Conservation (phyloP, 768 basidiomycete species). For the Lentinula aciculospora region DNA sequence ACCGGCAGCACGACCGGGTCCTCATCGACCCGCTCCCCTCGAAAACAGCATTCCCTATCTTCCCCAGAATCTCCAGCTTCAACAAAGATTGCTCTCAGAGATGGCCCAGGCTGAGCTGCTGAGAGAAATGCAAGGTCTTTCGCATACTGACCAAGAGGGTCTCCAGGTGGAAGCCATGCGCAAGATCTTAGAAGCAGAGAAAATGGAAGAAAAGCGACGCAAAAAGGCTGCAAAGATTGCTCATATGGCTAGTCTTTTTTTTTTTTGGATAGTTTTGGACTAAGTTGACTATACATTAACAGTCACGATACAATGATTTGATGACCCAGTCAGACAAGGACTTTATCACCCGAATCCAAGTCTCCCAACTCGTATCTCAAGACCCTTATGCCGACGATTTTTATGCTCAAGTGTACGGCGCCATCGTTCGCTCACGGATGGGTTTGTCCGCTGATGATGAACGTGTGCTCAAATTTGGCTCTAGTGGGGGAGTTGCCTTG, state of each 20-base stretch:
- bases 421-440: constrained; percentile 74
- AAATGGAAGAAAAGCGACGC: constrained; percentile 79
- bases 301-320: constrained; percentile 91
- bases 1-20: constrained; percentile 22
- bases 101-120: constrained; percentile 67
- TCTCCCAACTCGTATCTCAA: constrained; percentile 94
- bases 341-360: constrained; percentile 98
- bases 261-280: not conserved
- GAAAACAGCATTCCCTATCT: constrained; percentile 51
- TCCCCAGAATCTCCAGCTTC: constrained; percentile 64
- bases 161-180: constrained; percentile 76
- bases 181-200: constrained; percentile 88
- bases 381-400: constrained; percentile 99
- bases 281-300: constrained; percentile 8
- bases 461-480: constrained; percentile 80
- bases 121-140: constrained; percentile 55
- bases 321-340: constrained; percentile 99
- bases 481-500: constrained; percentile 79
- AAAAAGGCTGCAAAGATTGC: constrained; percentile 82
- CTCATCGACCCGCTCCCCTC: constrained; percentile 29
- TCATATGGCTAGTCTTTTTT: constrained; percentile 60
- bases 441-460: constrained; percentile 69
- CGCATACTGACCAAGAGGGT: constrained; percentile 61
- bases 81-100: constrained; percentile 73
- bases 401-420: constrained; percentile 94